phyloP scores from a whole-genome alignment of 164 flowering plant genomes.

The Platanus orientalis region DNA sequence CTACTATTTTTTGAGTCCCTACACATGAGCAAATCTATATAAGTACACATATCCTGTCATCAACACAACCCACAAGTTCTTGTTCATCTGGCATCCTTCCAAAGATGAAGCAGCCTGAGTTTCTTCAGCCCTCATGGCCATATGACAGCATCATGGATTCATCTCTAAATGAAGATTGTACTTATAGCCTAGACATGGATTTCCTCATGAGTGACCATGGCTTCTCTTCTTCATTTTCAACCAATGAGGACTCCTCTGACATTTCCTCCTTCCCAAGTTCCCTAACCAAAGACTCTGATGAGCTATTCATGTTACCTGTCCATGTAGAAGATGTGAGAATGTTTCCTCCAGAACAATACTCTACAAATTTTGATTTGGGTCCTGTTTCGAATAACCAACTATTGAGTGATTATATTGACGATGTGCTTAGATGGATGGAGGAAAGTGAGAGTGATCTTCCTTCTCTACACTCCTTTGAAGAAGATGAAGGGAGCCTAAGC shows the following conservation, averaged over 20 bases:
- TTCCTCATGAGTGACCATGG: conserved; percentile 16
- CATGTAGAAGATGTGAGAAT: not conserved
- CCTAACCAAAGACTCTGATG: conserved; percentile 3
- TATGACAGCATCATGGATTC: conserved; percentile 14
- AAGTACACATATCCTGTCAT: conserved; percentile 3
- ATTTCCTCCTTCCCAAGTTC: conserved; percentile 11
- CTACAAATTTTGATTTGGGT: conserved; percentile 11
- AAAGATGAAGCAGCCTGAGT: conserved; percentile 30
- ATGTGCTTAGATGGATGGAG: conserved; percentile 13
- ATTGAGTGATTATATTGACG: conserved; percentile 6
- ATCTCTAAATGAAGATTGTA: conserved; percentile 13
- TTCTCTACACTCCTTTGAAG: conserved; percentile 8
- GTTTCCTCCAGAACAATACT: conserved; percentile 8
- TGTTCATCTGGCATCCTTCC: not conserved
- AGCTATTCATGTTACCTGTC: conserved; percentile 6
- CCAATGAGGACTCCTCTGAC: too few species aligned
- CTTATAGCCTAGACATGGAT: conserved; percentile 15
- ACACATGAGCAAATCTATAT: conserved; percentile 1
- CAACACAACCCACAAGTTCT: not conserved
- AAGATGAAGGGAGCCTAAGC: too few species aligned
- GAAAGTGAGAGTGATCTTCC: conserved; percentile 17
- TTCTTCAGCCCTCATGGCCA: conserved; percentile 27
- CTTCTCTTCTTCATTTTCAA: too few species aligned
- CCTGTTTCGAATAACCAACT: too few species aligned
- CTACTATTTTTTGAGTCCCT: conserved; percentile 4